phyloP scores from a whole-genome alignment of 768 basidiomycete genomes.

The Mycena metata region DNA sequence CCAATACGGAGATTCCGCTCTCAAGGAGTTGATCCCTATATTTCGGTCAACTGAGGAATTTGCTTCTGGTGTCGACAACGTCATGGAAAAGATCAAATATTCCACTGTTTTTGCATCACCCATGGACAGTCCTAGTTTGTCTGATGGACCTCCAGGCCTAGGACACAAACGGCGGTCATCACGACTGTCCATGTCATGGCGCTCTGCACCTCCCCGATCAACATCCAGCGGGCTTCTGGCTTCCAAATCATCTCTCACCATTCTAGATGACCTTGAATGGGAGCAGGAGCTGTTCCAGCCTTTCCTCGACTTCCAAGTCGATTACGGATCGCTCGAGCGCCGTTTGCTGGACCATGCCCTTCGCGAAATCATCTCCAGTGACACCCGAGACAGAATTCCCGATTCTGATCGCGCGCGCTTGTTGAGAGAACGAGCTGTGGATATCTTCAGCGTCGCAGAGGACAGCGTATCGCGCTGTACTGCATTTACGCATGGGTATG shows the following conservation, averaged over 20 bases:
- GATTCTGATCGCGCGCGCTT: slow-evolving; percentile 69
- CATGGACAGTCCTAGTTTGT: slow-evolving; percentile 35
- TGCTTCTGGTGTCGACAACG: slow-evolving; percentile 75
- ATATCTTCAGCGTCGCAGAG: slow-evolving; percentile 83
- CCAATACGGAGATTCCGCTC: slow-evolving; percentile 70
- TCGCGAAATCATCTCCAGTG: slow-evolving; percentile 59
- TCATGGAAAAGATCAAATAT: slow-evolving; percentile 79
- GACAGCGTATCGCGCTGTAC: slow-evolving; percentile 83
- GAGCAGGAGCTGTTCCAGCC: slow-evolving; percentile 94
- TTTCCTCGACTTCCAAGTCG: slow-evolving; percentile 90
- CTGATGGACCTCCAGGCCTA: slow-evolving; percentile 43
- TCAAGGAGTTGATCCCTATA: slow-evolving; percentile 78
- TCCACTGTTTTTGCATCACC: slow-evolving; percentile 47
- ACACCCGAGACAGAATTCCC: slow-evolving; percentile 55
- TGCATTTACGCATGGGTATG: slow-evolving; percentile 92
- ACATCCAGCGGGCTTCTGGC: slow-evolving; percentile 42
- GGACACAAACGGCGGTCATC: slow-evolving; percentile 63
- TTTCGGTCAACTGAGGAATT: slow-evolving; percentile 89
- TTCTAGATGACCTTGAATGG: slow-evolving; percentile 74
- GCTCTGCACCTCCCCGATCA: slow-evolving; percentile 55
- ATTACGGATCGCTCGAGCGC: slow-evolving; percentile 85
- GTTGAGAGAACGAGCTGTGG: slow-evolving; percentile 80
- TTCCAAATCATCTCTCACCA: slow-evolving; percentile 41
- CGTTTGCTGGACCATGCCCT: slow-evolving; percentile 74
- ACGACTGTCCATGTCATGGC: slow-evolving; percentile 77